Evolutionary conservation across 352 stramenopile genomes (phyloP), one percentile per base, ranked within the genome.

Genomic region (Chrysophaeum taylorii): DNA sequence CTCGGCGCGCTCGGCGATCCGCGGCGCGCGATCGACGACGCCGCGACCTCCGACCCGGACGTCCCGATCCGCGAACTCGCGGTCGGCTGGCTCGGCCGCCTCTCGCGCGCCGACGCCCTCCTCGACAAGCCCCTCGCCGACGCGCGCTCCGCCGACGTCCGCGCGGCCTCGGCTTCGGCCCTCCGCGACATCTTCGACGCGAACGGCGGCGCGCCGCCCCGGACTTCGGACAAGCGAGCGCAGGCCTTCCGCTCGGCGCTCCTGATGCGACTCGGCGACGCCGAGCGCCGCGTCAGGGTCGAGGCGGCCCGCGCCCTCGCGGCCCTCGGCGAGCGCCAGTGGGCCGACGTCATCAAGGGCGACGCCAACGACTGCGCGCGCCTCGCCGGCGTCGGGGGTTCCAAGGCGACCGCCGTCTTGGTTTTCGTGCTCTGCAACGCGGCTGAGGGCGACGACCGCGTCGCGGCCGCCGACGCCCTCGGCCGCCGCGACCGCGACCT

Each of bases 351-450:
- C 33, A 9, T 66, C 33, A 9, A 31, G 33, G 57, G 57, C 57
- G 57, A 66, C 36, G 31, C 21, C 12, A 23, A 23, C 36, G 57
- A 66, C 36, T 42, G 31, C 33, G 21, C 2, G 57, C 57, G 57
- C 57, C 18, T 66, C 31, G 45, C 18, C 23, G 9, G 1, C 31
- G 31, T 45, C 2, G 2, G 2, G 31, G 35, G 57, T 1, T 2
- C 57, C 12, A 41, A 45, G 35, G 57, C 14, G 33, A 66, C 57
- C 12, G 57, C 57, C 5, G 57, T 66, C 2, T n/a, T 66, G 5
- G 57, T 66, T 5, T 66, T 36, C 33, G 18, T 66, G 14, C n/a
- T 66, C 12, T 66, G 57, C 57, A 36, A 66, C 57, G 57, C 57
- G 5, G 1, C 31, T 5, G 57, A 66, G 31, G 16, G 41, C 2